Percentiles rank a stretch among this genome's conserved stretches.
Conservation (phyloP, 805 yeast genomes). For the Saccharomycodes ludwigii region DNA sequence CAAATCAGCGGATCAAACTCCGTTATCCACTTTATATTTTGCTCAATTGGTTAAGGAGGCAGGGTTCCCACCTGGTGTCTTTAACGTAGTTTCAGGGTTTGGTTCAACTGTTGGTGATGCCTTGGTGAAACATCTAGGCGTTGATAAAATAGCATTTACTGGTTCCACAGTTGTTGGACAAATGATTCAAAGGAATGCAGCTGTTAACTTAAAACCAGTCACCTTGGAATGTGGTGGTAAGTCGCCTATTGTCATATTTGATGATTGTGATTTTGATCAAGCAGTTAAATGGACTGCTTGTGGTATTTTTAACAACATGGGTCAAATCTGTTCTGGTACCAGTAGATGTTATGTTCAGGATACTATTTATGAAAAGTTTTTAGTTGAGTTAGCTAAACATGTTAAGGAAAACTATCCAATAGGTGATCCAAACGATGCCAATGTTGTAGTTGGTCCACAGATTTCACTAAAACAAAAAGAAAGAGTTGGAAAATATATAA, state of each 20-base stretch:
- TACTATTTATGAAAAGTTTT: constrained; percentile 37
- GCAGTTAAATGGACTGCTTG: constrained; percentile 40
- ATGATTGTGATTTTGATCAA: constrained; percentile 34
- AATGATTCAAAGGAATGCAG: constrained; percentile 30
- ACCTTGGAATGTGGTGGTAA: constrained; percentile 44
- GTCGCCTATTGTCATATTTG: constrained; percentile 35
- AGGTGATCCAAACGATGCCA: constrained; percentile 33
- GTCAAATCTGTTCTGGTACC: constrained; percentile 56
- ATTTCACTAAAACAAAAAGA: constrained; percentile 39
- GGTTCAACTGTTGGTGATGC: constrained; percentile 36
- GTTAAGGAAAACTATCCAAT: constrained; percentile 27
- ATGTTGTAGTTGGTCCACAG: constrained; percentile 40
- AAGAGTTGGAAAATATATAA: constrained; percentile 32
- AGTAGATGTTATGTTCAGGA: constrained; percentile 48
- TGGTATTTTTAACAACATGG: constrained; percentile 49
- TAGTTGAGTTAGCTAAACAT: constrained; percentile 26
- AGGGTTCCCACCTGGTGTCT: constrained; percentile 39
- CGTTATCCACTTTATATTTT: constrained; percentile 32
- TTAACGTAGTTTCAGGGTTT: constrained; percentile 33
- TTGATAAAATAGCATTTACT: constrained; percentile 42
- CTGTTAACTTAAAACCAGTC: constrained; percentile 32
- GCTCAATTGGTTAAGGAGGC: constrained; percentile 32
- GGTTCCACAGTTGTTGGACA: constrained; percentile 42
- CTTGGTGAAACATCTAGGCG: constrained; percentile 30
- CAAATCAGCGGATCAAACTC: constrained; percentile 39